Conservation (phyloP, 2,329 filamentous ascomycete species). For the Hymenoscyphus occultus region DNA sequence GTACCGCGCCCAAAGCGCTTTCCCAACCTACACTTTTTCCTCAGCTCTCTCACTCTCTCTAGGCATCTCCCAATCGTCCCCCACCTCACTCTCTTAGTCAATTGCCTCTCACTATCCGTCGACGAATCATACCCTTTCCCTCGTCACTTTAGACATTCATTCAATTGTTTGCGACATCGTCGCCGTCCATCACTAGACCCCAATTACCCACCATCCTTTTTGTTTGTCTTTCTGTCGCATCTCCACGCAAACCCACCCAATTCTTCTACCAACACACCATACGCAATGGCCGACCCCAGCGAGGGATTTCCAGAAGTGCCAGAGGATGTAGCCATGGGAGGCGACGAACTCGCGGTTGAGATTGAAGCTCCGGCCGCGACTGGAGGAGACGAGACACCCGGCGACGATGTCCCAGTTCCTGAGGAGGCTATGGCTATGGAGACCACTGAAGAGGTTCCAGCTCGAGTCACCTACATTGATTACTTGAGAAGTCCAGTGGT, state of each 20-base stretch:
- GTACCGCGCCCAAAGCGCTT: neutral
- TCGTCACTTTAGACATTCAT: conserved; percentile 6
- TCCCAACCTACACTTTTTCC: conserved; percentile 3
- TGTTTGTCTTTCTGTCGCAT: neutral
- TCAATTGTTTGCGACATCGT: neutral
- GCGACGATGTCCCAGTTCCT: conserved; percentile 25
- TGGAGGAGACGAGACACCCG: conserved; percentile 8
- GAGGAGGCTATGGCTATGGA: conserved; percentile 18
- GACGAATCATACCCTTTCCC: neutral
- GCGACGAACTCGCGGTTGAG: conserved; percentile 29
- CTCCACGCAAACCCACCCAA: neutral
- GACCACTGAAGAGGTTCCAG: conserved; percentile 21
- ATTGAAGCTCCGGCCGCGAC: conserved; percentile 22
- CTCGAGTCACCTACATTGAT: conserved; percentile 45
- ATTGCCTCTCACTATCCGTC: neutral
- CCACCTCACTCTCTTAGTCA: conserved; percentile 8
- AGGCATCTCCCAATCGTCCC: neutral
- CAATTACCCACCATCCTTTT: neutral
- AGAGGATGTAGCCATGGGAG: conserved; percentile 32
- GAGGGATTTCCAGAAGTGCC: conserved; percentile 12
- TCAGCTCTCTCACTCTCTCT: neutral
- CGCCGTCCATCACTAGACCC: neutral
- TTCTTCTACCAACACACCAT: neutral
- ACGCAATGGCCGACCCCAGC: conserved; percentile 26
- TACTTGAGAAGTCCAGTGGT: conserved; percentile 70